A percentile compares a stretch with the other conserved stretches of the same genome.
Evolutionary conservation across 352 stramenopile genomes (phyloP).

Genomic region (Phytopythium helicoides): DNA sequence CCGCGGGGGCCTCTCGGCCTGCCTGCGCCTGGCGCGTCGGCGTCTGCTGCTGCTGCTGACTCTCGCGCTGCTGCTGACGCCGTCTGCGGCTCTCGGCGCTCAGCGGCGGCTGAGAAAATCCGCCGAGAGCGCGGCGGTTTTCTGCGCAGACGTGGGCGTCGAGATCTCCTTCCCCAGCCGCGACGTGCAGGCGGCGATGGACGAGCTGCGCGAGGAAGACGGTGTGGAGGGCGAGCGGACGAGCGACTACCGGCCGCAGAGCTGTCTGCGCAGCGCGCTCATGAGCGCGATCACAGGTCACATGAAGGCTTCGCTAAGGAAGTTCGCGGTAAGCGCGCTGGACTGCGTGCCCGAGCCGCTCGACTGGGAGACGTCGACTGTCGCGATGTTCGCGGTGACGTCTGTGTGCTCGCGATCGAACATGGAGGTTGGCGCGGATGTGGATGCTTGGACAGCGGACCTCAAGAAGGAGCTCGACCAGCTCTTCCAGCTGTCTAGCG

Average conservation of each 20-base stretch:
- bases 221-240: conserved; percentile 5
- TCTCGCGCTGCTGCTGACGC: not conserved
- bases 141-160: conserved; percentile 42
- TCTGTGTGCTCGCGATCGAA: conserved; percentile 48
- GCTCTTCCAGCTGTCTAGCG: conserved; percentile 20
- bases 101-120: conserved; percentile 6
- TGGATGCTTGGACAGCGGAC: conserved; percentile 21
- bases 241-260: conserved; percentile 1
- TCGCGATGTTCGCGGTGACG: conserved; percentile 27
- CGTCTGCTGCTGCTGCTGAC: conserved; percentile 2
- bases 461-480: conserved; percentile 22
- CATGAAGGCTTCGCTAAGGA: conserved; percentile 29
- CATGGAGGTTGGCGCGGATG: conserved; percentile 24
- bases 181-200: conserved; percentile 18
- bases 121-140: conserved; percentile 16
- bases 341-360: conserved; percentile 39
- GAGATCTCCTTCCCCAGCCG: conserved; percentile 40
- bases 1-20: not conserved
- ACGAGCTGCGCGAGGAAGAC: conserved; percentile 3
- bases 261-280: conserved; percentile 32
- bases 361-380: conserved; percentile 24
- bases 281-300: conserved; percentile 32
- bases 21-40: not conserved
- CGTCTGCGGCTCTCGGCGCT: not conserved
- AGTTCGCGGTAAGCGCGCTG: conserved; percentile 34